phyloP scores from a whole-genome alignment of 176 grass and related monocot species.

The Musa troglodytarum region DNA sequence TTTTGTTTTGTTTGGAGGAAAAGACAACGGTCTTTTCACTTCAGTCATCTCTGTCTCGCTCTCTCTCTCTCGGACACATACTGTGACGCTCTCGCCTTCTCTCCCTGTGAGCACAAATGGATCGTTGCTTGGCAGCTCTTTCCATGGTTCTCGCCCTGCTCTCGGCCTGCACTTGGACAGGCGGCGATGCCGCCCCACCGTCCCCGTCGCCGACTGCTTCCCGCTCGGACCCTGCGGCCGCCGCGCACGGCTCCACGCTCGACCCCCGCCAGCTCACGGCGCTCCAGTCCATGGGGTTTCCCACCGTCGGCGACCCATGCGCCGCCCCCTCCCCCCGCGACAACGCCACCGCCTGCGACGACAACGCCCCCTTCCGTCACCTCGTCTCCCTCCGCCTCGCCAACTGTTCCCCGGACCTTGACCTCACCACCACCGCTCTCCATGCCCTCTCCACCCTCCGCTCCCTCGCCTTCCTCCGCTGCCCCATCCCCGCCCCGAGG shows the following conservation, averaged over 20 bases:
- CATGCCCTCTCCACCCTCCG: constrained; percentile 50
- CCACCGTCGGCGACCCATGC: constrained; percentile 37
- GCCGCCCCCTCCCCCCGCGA: background rate
- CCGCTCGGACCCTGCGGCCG: background rate
- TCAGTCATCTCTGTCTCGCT: background rate
- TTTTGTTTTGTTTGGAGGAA: too few relatives aligned
- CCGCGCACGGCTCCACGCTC: constrained; percentile 21
- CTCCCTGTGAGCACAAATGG: background rate
- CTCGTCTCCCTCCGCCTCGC: constrained; percentile 59
- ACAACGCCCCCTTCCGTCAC: constrained; percentile 50
- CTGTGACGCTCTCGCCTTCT: background rate
- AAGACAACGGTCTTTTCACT: too few relatives aligned
- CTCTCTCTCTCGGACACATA: background rate
- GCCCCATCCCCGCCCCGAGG: constrained; percentile 49
- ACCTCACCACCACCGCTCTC: constrained; percentile 59
- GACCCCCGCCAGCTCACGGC: constrained; percentile 72
- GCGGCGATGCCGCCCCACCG: background rate
- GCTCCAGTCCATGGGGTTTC: constrained; percentile 64
- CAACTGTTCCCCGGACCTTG: constrained; percentile 64
- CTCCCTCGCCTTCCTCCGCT: constrained; percentile 40
- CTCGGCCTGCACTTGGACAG: background rate
- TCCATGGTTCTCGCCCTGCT: background rate
- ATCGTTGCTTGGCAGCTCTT: background rate
- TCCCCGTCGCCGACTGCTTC: background rate
- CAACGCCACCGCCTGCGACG: constrained; percentile 59